Conservation (phyloP, 2,329 filamentous ascomycete genomes). For the Colletotrichum tabaci region DNA sequence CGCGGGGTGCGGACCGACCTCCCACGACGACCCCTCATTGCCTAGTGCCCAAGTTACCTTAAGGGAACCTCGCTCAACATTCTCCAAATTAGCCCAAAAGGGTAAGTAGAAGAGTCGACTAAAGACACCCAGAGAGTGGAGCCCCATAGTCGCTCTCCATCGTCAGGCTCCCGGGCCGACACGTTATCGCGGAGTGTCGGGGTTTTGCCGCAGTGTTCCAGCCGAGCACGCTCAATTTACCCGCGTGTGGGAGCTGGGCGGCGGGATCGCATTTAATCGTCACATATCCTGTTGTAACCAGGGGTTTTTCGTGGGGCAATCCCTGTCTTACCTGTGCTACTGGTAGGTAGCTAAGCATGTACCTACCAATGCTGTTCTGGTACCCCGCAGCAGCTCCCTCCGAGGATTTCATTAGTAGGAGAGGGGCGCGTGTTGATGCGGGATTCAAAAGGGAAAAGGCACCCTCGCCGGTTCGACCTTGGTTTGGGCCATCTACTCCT, state of each 20-base stretch:
- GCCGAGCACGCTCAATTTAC: slow-evolving; percentile 4
- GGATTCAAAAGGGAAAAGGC: slow-evolving; percentile 27
- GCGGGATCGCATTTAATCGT: not conserved
- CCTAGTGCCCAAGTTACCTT: no score
- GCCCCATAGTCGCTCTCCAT: not conserved
- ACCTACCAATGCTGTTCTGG: slow-evolving; percentile 4
- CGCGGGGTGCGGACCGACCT: slow-evolving; percentile 34
- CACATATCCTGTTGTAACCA: not conserved
- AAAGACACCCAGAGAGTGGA: not conserved
- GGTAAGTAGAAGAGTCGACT: slow-evolving; percentile 23
- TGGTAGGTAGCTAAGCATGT: no score
- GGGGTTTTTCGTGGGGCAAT: not conserved
- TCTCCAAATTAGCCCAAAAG: slow-evolving; percentile 18
- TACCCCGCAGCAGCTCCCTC: slow-evolving; percentile 39
- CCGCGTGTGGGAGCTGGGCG: not conserved
- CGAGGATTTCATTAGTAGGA: slow-evolving; percentile 16
- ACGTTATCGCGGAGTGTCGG: not conserved
- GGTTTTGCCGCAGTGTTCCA: not conserved
- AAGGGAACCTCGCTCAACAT: not conserved
- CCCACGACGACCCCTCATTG: not conserved
- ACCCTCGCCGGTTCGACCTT: slow-evolving; percentile 18
- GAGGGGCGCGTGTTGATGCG: slow-evolving; percentile 25
- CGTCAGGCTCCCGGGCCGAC: not conserved
- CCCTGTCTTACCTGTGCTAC: not conserved
- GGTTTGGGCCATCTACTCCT: not conserved